phyloP scores from a whole-genome alignment of 2,329 filamentous ascomycete genomes.

The Fusarium chuoi region DNA sequence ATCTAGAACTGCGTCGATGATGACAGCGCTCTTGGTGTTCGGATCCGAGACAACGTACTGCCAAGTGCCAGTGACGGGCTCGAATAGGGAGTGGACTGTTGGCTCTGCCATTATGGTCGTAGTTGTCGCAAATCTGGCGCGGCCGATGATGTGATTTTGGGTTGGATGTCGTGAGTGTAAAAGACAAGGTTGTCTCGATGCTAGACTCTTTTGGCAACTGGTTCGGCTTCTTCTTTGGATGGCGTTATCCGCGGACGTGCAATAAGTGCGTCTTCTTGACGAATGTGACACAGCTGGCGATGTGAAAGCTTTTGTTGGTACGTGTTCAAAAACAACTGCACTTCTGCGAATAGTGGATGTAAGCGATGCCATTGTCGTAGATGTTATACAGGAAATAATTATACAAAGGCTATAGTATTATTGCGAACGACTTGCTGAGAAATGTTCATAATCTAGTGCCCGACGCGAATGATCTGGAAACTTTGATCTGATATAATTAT shows the following conservation, averaged over 20 bases:
- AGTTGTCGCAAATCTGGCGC: not conserved
- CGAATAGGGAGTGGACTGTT: conserved; percentile 29
- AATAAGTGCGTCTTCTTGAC: not conserved
- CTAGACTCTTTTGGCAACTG: not conserved
- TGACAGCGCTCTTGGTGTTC: conserved; percentile 57
- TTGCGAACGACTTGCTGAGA: not conserved
- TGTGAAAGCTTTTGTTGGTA: not conserved
- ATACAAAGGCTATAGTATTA: not conserved
- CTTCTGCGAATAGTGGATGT: not conserved
- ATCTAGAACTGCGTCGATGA: conserved; percentile 72
- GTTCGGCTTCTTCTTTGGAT: not conserved
- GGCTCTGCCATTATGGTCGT: conserved; percentile 9
- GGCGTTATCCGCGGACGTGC: rapidly evolving
- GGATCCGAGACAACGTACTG: conserved; percentile 70
- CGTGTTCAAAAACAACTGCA: not conserved
- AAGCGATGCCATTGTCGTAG: not conserved
- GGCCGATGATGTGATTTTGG: not conserved
- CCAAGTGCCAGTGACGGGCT: conserved; percentile 60
- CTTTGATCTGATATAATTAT: not conserved
- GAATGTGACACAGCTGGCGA: not conserved
- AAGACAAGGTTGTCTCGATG: too few relatives aligned
- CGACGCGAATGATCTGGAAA: not conserved
- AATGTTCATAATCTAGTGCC: conserved; percentile 3
- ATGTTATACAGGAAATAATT: not conserved
- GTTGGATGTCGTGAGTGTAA: not conserved